Conservation (phyloP, 2,329 filamentous ascomycete species). For the Septoria petroselini region DNA sequence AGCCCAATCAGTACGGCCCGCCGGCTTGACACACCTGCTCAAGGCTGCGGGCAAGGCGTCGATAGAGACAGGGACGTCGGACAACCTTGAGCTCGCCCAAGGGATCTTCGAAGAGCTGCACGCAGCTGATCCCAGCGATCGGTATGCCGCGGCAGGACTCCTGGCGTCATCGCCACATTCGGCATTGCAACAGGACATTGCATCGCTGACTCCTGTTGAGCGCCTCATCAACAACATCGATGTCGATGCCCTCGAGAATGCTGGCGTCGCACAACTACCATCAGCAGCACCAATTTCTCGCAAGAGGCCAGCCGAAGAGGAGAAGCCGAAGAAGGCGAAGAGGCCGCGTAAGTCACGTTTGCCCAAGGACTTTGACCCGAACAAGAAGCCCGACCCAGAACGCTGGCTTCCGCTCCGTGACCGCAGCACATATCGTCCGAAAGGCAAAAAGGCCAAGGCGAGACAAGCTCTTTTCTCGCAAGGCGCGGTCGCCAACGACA, state of each 20-base stretch:
- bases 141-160: conserved; percentile 73
- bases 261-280: conserved; percentile 56
- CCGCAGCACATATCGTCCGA: conserved; percentile 81
- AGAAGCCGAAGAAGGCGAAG: conserved; percentile 53
- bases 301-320: conserved; percentile 51
- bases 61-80: conserved; percentile 66
- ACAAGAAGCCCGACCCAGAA: conserved; percentile 81
- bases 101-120: conserved; percentile 76
- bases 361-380: conserved; percentile 71
- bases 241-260: conserved; percentile 60
- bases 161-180: conserved; percentile 68
- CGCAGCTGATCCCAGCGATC: conserved; percentile 63
- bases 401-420: conserved; percentile 90
- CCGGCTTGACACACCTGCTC: conserved; percentile 61
- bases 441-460: conserved; percentile 82
- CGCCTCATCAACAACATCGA: conserved; percentile 61
- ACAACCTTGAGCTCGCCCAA: conserved; percentile 68
- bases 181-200: conserved; percentile 53
- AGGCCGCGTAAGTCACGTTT: conserved; percentile 59
- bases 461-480: conserved; percentile 70
- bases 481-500: conserved; percentile 70
- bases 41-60: conserved; percentile 80
- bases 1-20: conserved; percentile 31
- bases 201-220: conserved; percentile 60
- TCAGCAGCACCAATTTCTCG: conserved; percentile 35